Percentiles rank a stretch among this genome's conserved stretches.
phyloP scores from a whole-genome alignment of 1,284 basidiomycete species.

The Microbotryomycetes sp. region DNA sequence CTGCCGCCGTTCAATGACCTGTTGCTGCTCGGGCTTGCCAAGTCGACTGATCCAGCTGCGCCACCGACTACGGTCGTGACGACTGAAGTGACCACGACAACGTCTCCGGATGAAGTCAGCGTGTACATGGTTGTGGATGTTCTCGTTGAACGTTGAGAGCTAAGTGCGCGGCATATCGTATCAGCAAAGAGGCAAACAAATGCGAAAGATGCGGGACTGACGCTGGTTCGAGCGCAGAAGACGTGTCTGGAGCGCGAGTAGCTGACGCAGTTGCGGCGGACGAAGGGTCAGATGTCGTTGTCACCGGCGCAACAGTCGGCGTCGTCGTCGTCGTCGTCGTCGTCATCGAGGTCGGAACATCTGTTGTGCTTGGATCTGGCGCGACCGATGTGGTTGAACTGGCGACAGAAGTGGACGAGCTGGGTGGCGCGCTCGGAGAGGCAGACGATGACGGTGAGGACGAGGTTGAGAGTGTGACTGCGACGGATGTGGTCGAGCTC shows the following conservation, averaged over 20 bases:
- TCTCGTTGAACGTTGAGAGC: conserved; percentile 2
- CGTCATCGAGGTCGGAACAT: conserved; percentile 6
- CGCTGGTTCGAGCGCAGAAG: not conserved
- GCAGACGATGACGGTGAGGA: not conserved
- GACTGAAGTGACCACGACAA: conserved; percentile 25
- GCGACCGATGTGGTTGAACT: conserved; percentile 7
- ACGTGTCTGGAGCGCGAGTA: conserved; percentile 1
- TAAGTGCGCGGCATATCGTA: not conserved
- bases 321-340: conserved; percentile 7
- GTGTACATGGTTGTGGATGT: conserved; percentile 19
- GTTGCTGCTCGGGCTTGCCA: conserved; percentile 1
- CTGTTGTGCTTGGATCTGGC: not conserved
- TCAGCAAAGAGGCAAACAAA: no score
- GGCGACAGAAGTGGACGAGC: conserved; percentile 6
- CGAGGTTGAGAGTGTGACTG: not conserved
- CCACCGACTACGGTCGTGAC: conserved; percentile 24
- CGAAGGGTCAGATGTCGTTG: conserved; percentile 2
- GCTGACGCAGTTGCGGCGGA: conserved; percentile 3
- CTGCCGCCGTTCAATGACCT: conserved; percentile 20
- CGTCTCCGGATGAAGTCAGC: conserved; percentile 23
- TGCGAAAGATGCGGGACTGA: not conserved
- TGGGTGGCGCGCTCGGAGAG: not conserved
- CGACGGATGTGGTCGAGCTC: not conserved
- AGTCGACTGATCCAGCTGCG: conserved; percentile 7
- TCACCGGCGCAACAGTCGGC: not conserved